Evolutionary conservation across 805 yeast species (phyloP), one percentile per base, ranked within the genome.

Genomic region (Danielia oregonensis): DNA sequence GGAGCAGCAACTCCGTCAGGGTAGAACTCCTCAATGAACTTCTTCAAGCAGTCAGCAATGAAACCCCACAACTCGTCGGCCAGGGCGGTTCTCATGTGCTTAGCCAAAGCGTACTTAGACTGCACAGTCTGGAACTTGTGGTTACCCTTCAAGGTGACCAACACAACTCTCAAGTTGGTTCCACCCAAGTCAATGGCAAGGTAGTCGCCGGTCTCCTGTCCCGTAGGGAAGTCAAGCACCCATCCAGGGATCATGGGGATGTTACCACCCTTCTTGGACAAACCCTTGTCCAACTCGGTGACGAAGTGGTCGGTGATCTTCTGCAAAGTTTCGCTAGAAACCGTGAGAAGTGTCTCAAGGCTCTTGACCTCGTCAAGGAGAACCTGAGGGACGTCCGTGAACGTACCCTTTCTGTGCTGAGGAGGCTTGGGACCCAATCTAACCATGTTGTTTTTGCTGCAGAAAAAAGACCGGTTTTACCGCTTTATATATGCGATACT

Each of bases 171-270:
- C 62, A 91, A 74, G 68, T 91, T 91, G 43, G 98, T 91, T 43
- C 98, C 98, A 59, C 98, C 98, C 67, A 91, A 75, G 61, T 91
- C 98, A 41, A 93, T 83, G 34, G 97, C 97, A 57, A 91, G 67
- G 63, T 74, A 91, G 48, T 86, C 81, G 46, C 98, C 98, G 26
- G 73, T 74, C 63, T 91, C 98, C 48, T 78, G 67, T 46, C 98
- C 98, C 32, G 91, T 82, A 46, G 97, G 97, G 70, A 71, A 83
- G 54, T 84, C 94, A 73, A 88, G 70, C 36, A 91, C 97, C 97
- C 97, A 91, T 43, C 94, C 86, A 30, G 95, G 95, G 57, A 83
- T 88, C 97, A 91, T 91, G 42, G 98, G 97, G 54, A 87, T 86
- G 60, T 82, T 82, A 39, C 93, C 94, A 33, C 93, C 91, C 38